These are phyloP conservation scores for Saccharomyces hybrid DNA, from an alignment of 1,139 yeast species.

Conservation along the genomic window DNA sequence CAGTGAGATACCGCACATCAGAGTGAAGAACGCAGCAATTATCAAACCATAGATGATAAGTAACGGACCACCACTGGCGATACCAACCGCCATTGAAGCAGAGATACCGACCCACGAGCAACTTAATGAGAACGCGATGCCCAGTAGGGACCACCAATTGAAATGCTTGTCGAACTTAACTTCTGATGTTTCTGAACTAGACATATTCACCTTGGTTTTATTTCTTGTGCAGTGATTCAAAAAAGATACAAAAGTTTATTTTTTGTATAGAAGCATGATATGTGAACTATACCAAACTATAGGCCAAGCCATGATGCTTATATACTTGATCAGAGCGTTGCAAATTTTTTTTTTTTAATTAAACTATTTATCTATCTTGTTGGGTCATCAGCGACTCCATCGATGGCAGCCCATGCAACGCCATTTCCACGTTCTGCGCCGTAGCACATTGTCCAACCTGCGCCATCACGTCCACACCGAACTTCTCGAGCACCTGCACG, in stretches of 20 bases:
- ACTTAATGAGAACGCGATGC: slow-evolving; percentile 46
- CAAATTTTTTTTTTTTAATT: neutral
- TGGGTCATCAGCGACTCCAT: neutral
- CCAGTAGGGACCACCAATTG: slow-evolving; percentile 46
- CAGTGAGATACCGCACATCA: slow-evolving; percentile 41
- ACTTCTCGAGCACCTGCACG: slow-evolving; percentile 15
- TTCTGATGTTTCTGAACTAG: neutral
- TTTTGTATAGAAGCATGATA: neutral
- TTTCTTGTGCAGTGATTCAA: neutral
- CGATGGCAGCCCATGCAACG: slow-evolving; percentile 7
- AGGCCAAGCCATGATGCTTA: neutral
- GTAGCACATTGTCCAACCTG: slow-evolving; percentile 9
- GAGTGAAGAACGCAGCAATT: slow-evolving; percentile 44
- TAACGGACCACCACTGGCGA: slow-evolving; percentile 45
- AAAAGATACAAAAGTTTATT: neutral
- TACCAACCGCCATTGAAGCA: slow-evolving; percentile 43
- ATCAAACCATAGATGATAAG: slow-evolving; percentile 42
- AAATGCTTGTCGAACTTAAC: slow-evolving; percentile 36
- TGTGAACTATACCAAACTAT: neutral
- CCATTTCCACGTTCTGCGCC: slow-evolving; percentile 1
- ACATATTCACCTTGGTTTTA: neutral
- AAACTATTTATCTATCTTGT: neutral
- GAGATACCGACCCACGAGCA: slow-evolving; percentile 50
- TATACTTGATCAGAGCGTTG: neutral
- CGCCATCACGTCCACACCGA: slow-evolving; percentile 15